phyloP scores from a whole-genome alignment of 176 grass and related monocot species.

The Carex cristatella region DNA sequence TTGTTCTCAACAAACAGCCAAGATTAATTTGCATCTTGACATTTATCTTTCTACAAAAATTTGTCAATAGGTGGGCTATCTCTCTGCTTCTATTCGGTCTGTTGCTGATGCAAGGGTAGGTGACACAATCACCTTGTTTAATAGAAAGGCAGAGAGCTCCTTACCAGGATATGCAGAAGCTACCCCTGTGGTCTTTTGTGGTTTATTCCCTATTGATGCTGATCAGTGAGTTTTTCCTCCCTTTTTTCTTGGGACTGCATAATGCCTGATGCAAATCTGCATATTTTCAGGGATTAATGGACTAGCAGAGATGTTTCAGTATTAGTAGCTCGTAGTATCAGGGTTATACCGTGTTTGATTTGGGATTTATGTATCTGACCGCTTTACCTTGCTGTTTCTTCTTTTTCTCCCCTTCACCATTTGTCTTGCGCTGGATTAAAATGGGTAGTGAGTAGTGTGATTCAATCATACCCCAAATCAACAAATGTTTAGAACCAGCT shows the following conservation, averaged over 20 bases:
- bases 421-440: neutral
- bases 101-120: slow-evolving; percentile 92
- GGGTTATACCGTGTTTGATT: neutral
- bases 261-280: slow-evolving; percentile 13
- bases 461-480: neutral
- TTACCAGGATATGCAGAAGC: slow-evolving; percentile 90
- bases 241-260: slow-evolving; percentile 16
- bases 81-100: slow-evolving; percentile 94
- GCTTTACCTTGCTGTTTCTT: too few species aligned
- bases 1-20: slow-evolving; percentile 12
- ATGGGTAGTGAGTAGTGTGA: neutral
- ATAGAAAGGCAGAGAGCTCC: slow-evolving; percentile 58
- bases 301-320: neutral
- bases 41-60: neutral
- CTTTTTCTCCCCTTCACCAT: neutral
- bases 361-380: neutral
- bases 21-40: neutral
- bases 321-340: neutral
- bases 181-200: slow-evolving; percentile 95
- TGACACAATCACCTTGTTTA: slow-evolving; percentile 82
- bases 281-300: neutral
- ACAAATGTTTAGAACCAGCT: neutral
- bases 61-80: slow-evolving; percentile 72
- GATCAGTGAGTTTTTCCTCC: slow-evolving; percentile 64
- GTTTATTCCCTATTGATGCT: slow-evolving; percentile 90